A percentile compares a stretch with the other conserved stretches of the same genome.
These are phyloP conservation scores for Radiomyces spectabilis DNA, from an alignment of 192 early-diverging fungal species.

Conservation along the genomic window DNA sequence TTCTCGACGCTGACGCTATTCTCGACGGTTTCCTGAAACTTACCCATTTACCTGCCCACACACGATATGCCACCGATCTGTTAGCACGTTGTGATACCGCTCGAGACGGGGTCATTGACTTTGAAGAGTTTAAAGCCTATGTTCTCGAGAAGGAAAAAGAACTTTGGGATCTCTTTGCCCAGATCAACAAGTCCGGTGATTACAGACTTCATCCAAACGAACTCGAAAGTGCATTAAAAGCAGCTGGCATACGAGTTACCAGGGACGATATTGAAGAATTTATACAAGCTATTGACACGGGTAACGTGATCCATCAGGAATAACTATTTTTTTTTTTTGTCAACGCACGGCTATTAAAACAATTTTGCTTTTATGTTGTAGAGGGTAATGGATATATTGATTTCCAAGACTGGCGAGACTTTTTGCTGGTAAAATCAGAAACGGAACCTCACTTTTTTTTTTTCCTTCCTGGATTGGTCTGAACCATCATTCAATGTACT, in stretches of 20 bases:
- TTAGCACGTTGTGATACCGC: slow-evolving; percentile 30
- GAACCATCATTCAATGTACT: no score
- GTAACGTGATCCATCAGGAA: neutral
- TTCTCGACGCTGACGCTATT: slow-evolving; percentile 30
- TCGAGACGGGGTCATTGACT: slow-evolving; percentile 33
- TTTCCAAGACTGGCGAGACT: slow-evolving; percentile 63
- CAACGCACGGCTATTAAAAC: no score
- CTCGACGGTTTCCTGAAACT: slow-evolving; percentile 25
- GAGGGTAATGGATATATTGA: slow-evolving; percentile 56
- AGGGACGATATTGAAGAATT: slow-evolving; percentile 53
- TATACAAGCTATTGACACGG: slow-evolving; percentile 54
- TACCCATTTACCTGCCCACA: slow-evolving; percentile 34
- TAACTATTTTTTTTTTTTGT: neutral
- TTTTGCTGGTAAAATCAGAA: slow-evolving; percentile 38
- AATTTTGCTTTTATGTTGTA: no score
- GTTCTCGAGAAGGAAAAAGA: slow-evolving; percentile 60
- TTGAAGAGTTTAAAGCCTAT: slow-evolving; percentile 53
- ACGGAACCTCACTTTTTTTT: neutral
- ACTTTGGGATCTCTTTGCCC: slow-evolving; percentile 51
- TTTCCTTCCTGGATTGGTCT: neutral
- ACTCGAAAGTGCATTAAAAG: slow-evolving; percentile 42
- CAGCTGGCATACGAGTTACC: slow-evolving; percentile 53
- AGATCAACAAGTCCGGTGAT: slow-evolving; percentile 57
- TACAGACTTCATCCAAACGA: slow-evolving; percentile 48
- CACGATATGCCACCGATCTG: slow-evolving; percentile 35